These are phyloP conservation scores for Aspergillus sp. DNA, from an alignment of 2,329 filamentous ascomycete species.

Conservation along the genomic window DNA sequence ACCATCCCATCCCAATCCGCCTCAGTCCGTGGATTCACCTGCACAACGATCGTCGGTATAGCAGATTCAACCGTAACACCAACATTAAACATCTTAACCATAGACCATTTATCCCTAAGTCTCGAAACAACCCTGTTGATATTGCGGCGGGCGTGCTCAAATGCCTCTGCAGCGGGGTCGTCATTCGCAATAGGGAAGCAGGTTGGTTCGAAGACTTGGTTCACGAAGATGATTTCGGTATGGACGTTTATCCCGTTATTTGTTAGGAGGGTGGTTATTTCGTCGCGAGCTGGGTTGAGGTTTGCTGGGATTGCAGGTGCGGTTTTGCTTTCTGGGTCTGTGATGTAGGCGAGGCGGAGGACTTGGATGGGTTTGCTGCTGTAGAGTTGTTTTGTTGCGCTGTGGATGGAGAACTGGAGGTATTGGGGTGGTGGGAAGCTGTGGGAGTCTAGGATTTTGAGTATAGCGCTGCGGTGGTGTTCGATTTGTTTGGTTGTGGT, in stretches of 20 bases:
- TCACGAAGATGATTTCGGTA: background rate
- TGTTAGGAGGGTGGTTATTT: background rate
- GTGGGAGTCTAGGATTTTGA: background rate
- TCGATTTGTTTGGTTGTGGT: background rate
- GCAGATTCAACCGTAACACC: background rate
- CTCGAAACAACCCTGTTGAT: background rate
- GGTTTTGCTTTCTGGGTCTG: background rate
- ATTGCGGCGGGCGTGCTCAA: background rate
- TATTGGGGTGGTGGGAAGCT: background rate
- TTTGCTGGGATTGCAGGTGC: background rate
- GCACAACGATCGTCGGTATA: background rate
- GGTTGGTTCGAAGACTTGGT: background rate
- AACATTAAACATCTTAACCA: background rate
- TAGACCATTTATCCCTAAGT: background rate
- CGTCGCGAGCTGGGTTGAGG: background rate
- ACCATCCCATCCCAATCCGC: background rate
- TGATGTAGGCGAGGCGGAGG: background rate
- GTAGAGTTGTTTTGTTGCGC: background rate
- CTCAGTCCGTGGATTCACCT: background rate
- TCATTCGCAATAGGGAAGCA: background rate
- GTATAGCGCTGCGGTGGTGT: background rate
- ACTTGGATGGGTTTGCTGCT: background rate
- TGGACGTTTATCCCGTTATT: background rate
- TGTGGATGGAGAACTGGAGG: background rate
- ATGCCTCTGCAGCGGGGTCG: accelerated